Base-by-base conservation (phyloP, 148 eudicot genomes). In the Rhododendron williamsianum region DNA sequence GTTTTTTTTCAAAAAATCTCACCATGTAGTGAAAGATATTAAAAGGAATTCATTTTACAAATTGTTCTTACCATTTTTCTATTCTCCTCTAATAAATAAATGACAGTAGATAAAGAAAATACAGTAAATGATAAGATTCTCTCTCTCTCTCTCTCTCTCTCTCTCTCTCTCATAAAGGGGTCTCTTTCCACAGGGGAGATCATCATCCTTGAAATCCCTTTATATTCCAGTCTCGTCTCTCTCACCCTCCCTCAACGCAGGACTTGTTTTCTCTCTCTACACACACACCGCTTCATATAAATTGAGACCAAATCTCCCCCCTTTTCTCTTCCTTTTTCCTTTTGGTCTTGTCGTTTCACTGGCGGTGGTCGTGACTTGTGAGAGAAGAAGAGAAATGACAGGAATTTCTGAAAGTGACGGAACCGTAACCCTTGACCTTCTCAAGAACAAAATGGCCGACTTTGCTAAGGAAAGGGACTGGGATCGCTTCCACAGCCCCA, bases 401-500 rank as follows among this genome's bases (percentile, higher is more conserved):
- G 88, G 89, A 36, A 83, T 72, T 86, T 87, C 82, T 3, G 87
- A 77, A 74, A 87, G 78, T 10, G 90, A 84, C 90, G 86, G 82
- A 77, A 86, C 85, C 23, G 98, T 95, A 19, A 90, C 92, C 43
- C 89, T 95, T 4, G 92, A 94, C 9, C 78, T 87, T 51, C 83
- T 95, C 27, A 93, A 86, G 90, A 86, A 84, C 63, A 94, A 93
- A 84, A 88, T 95, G 92, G 91, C 85, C 76, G 93, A 92, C 1
- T 95, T 95, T 85, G 93, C 95, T 0, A 87, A 87, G 58, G 94
- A 91, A 85, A 91, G 98, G 82, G 93, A 93, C 10, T 95, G 97
- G 98, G 93, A 88, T 4, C 88, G 88, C 56, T 87, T 85, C 83
- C 98, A 95, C 60, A 95, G 95, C 89, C 97, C 98, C 58, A 89